Base-by-base conservation (phyloP, 2,329 filamentous ascomycete species). In the Decorospora gaudefroyi region DNA sequence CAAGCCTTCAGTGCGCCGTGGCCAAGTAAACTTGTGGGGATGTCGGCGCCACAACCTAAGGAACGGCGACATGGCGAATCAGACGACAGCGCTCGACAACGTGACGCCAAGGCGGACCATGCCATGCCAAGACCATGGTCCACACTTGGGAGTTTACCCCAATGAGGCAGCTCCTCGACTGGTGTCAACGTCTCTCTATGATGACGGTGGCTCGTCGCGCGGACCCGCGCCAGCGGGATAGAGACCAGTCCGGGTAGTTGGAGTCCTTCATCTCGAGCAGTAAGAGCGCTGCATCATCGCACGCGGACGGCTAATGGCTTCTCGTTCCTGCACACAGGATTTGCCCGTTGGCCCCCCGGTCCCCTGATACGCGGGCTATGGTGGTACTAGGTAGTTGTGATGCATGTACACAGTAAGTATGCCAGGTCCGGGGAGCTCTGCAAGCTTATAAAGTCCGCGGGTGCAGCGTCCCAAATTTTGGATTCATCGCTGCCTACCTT, bases 401-500 rank as follows among this genome's bases (percentile, higher is more conserved):
- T 46, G 33, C 43, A 49, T 40, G 21, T 35, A 57, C 59, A 60
- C 55, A n/a, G n/a, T n/a, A n/a, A n/a, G n/a, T n/a, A n/a, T n/a
- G n/a, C n/a, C n/a, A 59, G 53, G 57, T 54, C 58, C 55, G 23
- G 42, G 42, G 36, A 50, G 46, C 57, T 49, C 32, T 57, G 49
- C 37, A 36, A 57, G 48, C 53, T 63, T 64, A 66, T 68, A 68
- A 66, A 61, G 57, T 55, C 37, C 42, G 35, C 29, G 34, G 36
- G 27, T 36, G 45, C 49, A 61, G 38, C 52, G 51, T 38, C 33
- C 26, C 37, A 27, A 35, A 29, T 39, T 46, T 48, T 25, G 23
- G 39, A 40, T 46, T 48, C 49, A 59, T 61, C 53, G 59, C 57
- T n/a, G n/a, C n/a, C n/a, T n/a, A 54, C 25, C 42, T 29, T 40